These are phyloP conservation scores for Stipa capillata DNA, from an alignment of 176 grass and related monocot genomes.

Conservation along the genomic window DNA sequence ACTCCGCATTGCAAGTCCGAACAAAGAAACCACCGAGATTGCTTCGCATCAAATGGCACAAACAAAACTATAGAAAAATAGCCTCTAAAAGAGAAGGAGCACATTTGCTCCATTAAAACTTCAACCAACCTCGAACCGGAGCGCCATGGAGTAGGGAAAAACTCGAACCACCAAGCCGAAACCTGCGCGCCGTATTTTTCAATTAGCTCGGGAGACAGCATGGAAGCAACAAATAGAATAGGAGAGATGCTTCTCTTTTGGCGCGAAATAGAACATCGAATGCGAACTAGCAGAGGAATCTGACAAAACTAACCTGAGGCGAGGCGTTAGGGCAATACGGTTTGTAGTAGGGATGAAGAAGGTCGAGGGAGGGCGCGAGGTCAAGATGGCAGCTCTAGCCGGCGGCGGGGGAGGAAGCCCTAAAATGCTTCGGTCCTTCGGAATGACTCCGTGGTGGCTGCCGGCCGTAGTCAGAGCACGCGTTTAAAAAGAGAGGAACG, in stretches of 20 bases:
- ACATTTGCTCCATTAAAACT: neutral
- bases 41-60: neutral
- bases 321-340: neutral
- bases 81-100: neutral
- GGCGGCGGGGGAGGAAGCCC: conserved; percentile 8
- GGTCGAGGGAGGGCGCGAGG: neutral
- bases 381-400: neutral
- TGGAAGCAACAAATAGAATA: neutral
- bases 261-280: neutral
- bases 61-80: neutral
- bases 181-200: neutral
- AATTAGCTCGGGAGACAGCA: neutral
- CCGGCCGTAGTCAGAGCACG: conserved; percentile 8
- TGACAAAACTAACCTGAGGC: neutral
- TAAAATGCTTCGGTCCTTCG: neutral
- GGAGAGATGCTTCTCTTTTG: conserved; percentile 1
- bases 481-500: neutral
- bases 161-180: neutral
- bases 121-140: conserved; percentile 54
- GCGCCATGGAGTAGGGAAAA: conserved; percentile 35
- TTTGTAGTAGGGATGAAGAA: neutral
- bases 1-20: neutral
- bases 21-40: neutral
- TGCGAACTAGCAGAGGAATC: neutral
- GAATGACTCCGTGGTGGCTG: neutral